Evolutionary conservation across 768 basidiomycete species (phyloP).

Genomic region (Tephrocybe sp.): DNA sequence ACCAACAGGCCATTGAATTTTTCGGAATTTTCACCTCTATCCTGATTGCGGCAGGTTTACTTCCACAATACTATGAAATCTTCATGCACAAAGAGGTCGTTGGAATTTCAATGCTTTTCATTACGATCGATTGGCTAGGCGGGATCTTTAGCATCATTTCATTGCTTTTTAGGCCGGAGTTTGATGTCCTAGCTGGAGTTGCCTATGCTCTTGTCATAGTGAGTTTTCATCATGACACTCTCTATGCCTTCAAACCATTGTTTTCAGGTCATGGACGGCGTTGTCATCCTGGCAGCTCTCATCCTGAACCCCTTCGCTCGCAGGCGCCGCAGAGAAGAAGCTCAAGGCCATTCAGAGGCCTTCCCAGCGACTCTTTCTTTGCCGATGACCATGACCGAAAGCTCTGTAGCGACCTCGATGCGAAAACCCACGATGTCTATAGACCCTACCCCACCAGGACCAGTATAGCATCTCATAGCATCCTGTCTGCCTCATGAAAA

Average conservation of each 20-base stretch:
- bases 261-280: slow-evolving; percentile 57
- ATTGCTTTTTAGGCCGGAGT: slow-evolving; percentile 60
- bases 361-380: not conserved
- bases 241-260: not conserved
- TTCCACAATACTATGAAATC: slow-evolving; percentile 77
- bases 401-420: not conserved
- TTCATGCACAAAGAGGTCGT: slow-evolving; percentile 59
- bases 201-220: slow-evolving; percentile 66
- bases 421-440: slow-evolving; percentile 1
- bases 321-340: slow-evolving; percentile 30
- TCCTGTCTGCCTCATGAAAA: not conserved
- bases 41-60: slow-evolving; percentile 48
- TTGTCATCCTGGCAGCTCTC: slow-evolving; percentile 59
- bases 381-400: slow-evolving; percentile 5
- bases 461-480: not conserved
- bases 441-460: not conserved
- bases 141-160: slow-evolving; percentile 71
- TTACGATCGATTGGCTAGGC: slow-evolving; percentile 68
- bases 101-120: slow-evolving; percentile 71
- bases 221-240: slow-evolving; percentile 19
- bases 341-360: slow-evolving; percentile 5
- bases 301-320: slow-evolving; percentile 64
- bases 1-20: slow-evolving; percentile 39
- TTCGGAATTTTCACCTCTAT: slow-evolving; percentile 65
- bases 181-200: slow-evolving; percentile 64